phyloP scores from a whole-genome alignment of 2,329 filamentous ascomycete species.

The Diplodia mutila region DNA sequence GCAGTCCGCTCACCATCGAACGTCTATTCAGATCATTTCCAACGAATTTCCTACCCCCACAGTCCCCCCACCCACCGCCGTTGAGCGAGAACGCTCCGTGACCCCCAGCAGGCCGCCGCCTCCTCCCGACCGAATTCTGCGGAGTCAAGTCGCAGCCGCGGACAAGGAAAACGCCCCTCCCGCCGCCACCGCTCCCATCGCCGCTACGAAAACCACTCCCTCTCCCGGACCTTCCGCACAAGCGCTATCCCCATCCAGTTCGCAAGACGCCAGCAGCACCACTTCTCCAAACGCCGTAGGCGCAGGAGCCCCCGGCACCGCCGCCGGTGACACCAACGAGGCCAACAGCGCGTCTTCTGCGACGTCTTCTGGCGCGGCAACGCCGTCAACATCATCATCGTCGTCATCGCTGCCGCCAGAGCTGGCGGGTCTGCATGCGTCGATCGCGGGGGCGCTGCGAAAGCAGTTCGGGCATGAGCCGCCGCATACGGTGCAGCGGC shows the following conservation, averaged over 20 bases:
- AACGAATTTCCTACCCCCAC: constrained; percentile 72
- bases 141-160: constrained; percentile 54
- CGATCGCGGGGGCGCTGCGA: constrained; percentile 57
- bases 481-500: constrained; percentile 89
- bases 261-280: neutral
- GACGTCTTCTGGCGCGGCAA: neutral
- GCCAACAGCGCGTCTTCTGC: neutral
- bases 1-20: constrained; percentile 13
- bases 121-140: constrained; percentile 27
- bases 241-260: constrained; percentile 45
- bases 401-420: constrained; percentile 36
- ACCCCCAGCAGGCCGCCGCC: constrained; percentile 29
- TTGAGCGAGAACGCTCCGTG: constrained; percentile 42
- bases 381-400: neutral
- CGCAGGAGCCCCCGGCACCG: neutral
- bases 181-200: neutral
- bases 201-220: constrained; percentile 12
- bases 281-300: neutral
- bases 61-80: constrained; percentile 52
- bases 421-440: constrained; percentile 38
- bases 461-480: constrained; percentile 73
- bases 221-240: constrained; percentile 46
- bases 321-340: neutral
- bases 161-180: constrained; percentile 71
- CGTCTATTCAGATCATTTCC: constrained; percentile 66